Base-by-base conservation (phyloP, 1,139 yeast genomes). In the Lodderomyces pseudojiufengensis region DNA sequence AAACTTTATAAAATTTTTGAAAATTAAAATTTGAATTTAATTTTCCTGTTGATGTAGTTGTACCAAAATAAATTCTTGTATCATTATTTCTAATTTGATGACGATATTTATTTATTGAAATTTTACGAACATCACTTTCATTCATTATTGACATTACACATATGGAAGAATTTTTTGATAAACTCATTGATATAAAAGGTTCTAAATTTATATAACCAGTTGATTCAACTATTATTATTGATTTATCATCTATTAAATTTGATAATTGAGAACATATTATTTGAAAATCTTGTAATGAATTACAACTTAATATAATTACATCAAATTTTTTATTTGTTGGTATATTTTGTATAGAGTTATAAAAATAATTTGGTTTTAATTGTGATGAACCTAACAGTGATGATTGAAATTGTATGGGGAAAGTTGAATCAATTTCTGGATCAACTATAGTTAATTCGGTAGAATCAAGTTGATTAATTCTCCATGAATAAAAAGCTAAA, bases 181-280 rank as follows among this genome's bases (percentile, higher is more conserved):
- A 55, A 38, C 59, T 57, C 43, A 63, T 54, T 37, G 57, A 60
- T 27, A 82, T 70, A 54, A 82, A 83, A 9, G 86, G 84, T 53
- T 83, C 90, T 41, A 84, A 57, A 51, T 80, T 81, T 36, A 84
- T 74, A 52, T 76, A 83, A 5, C 86, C 86, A 1, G 86, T 76
- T 39, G 81, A 74, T 56, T 84, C 94, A 29, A 83, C 60, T 22
- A 83, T 61, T 9, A 84, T 61, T 27, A 78, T 61, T 16, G 86
- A 67, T 28, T 59, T 48, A 13, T 50, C 46, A 30, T 55, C 47
- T 18, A 69, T 45, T 33, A 48, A 54, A 2, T 65, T 61, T 20
- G 42, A 47, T 23, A 69, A 44, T 16, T 48, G 51, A 21, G 48
- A 45, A 33, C 70, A 57, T 6, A 54, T 38, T 4, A 48, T 40